A percentile compares a stretch with the other conserved stretches of the same genome.
Evolutionary conservation across 805 yeast genomes (phyloP).

Genomic region (Priceomyces carsonii): DNA sequence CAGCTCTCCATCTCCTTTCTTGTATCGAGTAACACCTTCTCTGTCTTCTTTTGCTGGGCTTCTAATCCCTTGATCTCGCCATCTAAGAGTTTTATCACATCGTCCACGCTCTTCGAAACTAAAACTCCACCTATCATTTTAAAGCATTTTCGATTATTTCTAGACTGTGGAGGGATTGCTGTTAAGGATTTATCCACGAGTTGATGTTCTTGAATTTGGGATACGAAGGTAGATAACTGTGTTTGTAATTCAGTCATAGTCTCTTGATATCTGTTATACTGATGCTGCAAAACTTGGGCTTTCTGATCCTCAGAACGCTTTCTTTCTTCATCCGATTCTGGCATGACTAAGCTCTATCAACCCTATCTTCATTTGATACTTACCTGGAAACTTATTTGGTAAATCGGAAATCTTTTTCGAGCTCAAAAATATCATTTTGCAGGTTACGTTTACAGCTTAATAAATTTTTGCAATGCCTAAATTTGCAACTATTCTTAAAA

Average conservation of each 20-base stretch:
- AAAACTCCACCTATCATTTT: conserved; percentile 94
- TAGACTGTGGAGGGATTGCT: conserved; percentile 31
- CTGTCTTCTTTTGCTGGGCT: conserved; percentile 22
- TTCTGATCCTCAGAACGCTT: conserved; percentile 28
- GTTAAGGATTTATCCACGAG: conserved; percentile 43
- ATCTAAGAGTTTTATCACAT: conserved; percentile 48
- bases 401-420: too few species aligned
- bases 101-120: conserved; percentile 79
- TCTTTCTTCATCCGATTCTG: conserved; percentile 13
- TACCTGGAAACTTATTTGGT: too few species aligned
- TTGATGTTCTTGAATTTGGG: conserved; percentile 41
- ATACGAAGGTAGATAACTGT: conserved; percentile 32
- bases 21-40: conserved; percentile 24
- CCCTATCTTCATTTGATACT: too few species aligned
- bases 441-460: neutral
- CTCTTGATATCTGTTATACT: conserved; percentile 42
- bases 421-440: neutral
- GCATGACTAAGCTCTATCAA: conserved; percentile 2
- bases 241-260: conserved; percentile 38
- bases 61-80: conserved; percentile 23
- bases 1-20: conserved; percentile 38
- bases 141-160: conserved; percentile 70
- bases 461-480: neutral
- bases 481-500: conserved; percentile 1
- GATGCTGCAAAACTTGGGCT: conserved; percentile 42